Conservation (phyloP, 108 stramenopile genomes). For the Nitzschia sp. region DNA sequence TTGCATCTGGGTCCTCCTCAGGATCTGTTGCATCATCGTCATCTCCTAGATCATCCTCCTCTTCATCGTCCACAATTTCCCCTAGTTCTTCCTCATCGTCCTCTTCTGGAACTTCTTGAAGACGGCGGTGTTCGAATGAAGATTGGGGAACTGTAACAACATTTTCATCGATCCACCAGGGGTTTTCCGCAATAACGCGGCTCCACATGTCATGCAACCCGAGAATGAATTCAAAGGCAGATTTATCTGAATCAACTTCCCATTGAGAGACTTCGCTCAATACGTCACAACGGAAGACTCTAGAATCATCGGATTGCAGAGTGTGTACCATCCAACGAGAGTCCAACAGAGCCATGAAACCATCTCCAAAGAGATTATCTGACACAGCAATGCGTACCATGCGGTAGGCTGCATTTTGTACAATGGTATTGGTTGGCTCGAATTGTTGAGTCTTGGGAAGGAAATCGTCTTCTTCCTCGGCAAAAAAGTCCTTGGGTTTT, state of each 20-base stretch:
- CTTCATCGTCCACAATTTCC: constrained; percentile 12
- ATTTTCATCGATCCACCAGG: constrained; percentile 57
- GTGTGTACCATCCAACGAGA: constrained; percentile 75
- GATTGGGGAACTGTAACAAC: constrained; percentile 44
- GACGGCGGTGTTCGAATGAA: neutral
- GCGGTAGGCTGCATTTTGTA: constrained; percentile 55
- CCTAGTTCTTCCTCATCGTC: constrained; percentile 11
- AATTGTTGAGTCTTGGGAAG: constrained; percentile 15
- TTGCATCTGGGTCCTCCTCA: constrained; percentile 2
- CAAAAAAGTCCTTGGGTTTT: constrained; percentile 22
- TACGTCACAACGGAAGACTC: constrained; percentile 78
- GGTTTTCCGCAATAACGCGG: constrained; percentile 47
- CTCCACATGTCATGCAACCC: constrained; percentile 86
- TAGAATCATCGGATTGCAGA: constrained; percentile 58
- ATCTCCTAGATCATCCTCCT: constrained; percentile 20
- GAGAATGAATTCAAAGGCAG: constrained; percentile 67
- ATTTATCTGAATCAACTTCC: constrained; percentile 55
- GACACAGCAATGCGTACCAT: constrained; percentile 66
- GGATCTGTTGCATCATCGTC: constrained; percentile 10
- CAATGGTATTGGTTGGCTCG: constrained; percentile 13
- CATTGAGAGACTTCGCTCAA: constrained; percentile 75
- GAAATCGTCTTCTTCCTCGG: constrained; percentile 18
- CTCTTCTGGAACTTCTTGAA: constrained; percentile 4
- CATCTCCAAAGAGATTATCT: constrained; percentile 60
- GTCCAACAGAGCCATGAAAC: constrained; percentile 50